Conservation (phyloP, 2,329 filamentous ascomycete genomes). For the Claviceps africana region DNA sequence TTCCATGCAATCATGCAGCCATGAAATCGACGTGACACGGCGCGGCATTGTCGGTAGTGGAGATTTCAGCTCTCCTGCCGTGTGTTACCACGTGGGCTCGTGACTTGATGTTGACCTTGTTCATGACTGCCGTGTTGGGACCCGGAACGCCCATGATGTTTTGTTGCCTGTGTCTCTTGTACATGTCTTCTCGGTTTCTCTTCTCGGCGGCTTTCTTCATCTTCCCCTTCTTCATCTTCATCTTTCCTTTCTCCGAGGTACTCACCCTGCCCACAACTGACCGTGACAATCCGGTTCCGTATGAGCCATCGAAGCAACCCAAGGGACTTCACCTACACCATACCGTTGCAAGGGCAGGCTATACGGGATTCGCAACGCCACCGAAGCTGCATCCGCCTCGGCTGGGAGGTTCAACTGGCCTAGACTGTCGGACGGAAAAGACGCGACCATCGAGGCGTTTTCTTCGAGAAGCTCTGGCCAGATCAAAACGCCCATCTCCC, state of each 20-base stretch:
- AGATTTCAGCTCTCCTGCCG: background rate
- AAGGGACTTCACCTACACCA: conserved; percentile 49
- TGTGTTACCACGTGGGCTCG: background rate
- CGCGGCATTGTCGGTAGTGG: background rate
- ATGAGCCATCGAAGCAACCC: conserved; percentile 55
- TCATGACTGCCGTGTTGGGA: background rate
- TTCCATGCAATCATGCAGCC: background rate
- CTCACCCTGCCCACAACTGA: conserved; percentile 19
- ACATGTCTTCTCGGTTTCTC: no score
- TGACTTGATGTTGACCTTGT: background rate
- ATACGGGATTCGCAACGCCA: conserved; percentile 74
- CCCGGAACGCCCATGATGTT: background rate
- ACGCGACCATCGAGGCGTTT: conserved; percentile 48
- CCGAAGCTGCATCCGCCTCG: conserved; percentile 21
- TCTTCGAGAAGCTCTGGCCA: conserved; percentile 53
- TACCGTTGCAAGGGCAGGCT: conserved; percentile 61
- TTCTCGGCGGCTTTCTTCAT: no score
- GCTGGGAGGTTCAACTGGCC: conserved; percentile 9
- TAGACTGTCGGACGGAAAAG: conserved; percentile 49
- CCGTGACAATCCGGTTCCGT: conserved; percentile 48
- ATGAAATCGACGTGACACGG: background rate
- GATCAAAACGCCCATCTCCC: conserved; percentile 70
- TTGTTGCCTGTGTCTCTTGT: no score
- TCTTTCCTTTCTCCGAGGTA: background rate
- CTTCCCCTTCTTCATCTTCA: no score